A percentile compares a stretch with the other conserved stretches of the same genome.
Conservation (phyloP, 2,329 filamentous ascomycete species). For the Beauveria australis region DNA sequence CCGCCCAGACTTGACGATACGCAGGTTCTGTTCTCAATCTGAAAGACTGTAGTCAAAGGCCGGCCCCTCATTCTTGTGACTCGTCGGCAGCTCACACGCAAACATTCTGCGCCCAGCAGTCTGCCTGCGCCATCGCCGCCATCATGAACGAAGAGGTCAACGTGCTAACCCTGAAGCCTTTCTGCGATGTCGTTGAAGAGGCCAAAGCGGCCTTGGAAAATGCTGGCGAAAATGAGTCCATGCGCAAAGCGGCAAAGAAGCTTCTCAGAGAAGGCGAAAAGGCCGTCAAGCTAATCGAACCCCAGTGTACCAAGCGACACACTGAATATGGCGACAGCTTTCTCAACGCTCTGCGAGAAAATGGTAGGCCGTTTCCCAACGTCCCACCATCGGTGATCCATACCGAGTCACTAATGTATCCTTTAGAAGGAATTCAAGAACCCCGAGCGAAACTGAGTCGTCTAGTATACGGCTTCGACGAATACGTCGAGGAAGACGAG, state of each 20-base stretch:
- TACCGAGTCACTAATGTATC: background rate
- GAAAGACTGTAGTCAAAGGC: background rate
- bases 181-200: slow-evolving; percentile 45
- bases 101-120: background rate
- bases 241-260: slow-evolving; percentile 42
- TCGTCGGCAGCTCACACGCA: background rate
- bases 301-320: slow-evolving; percentile 2
- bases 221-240: slow-evolving; percentile 34
- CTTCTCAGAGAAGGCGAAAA: slow-evolving; percentile 41
- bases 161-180: slow-evolving; percentile 41
- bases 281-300: slow-evolving; percentile 32
- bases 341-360: slow-evolving; percentile 42
- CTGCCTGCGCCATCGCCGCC: background rate
- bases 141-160: slow-evolving; percentile 32
- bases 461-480: slow-evolving; percentile 49
- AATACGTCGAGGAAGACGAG: slow-evolving; percentile 39
- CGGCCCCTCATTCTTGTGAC: background rate
- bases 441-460: slow-evolving; percentile 40
- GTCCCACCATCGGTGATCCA: background rate
- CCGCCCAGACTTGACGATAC: background rate
- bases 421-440: slow-evolving; percentile 40
- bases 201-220: slow-evolving; percentile 38
- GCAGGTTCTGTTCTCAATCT: background rate
- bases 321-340: slow-evolving; percentile 42
- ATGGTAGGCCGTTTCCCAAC: slow-evolving; percentile 32